Conservation (phyloP, 2,329 filamentous ascomycete species). For the Talaromyces piceae region DNA sequence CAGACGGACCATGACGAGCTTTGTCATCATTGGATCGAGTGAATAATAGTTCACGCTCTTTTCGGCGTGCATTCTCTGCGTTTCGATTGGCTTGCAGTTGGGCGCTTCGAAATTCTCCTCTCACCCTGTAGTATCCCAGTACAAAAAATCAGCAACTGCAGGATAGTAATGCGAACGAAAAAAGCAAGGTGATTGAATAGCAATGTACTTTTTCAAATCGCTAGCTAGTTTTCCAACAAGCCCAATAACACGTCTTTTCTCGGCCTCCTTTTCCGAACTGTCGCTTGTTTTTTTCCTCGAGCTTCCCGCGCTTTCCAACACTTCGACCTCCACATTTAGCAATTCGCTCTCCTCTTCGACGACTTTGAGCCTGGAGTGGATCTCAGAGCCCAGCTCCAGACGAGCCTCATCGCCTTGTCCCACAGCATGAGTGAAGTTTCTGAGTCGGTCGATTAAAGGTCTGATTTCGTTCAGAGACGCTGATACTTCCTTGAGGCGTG, state of each 20-base stretch:
- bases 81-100: conserved; percentile 71
- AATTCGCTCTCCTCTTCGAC: conserved; percentile 79
- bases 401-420: conserved; percentile 58
- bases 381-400: conserved; percentile 70
- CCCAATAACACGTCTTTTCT: conserved; percentile 59
- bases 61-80: conserved; percentile 63
- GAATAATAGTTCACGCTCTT: conserved; percentile 70
- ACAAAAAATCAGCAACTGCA: background rate
- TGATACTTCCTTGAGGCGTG: conserved; percentile 46
- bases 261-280: conserved; percentile 51
- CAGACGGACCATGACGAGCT: conserved; percentile 25
- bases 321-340: conserved; percentile 68
- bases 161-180: background rate
- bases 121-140: conserved; percentile 34
- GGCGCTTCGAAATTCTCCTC: conserved; percentile 70
- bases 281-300: conserved; percentile 25
- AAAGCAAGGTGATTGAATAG: background rate
- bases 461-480: conserved; percentile 47
- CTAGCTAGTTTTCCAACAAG: conserved; percentile 58
- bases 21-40: conserved; percentile 39
- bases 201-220: conserved; percentile 62
- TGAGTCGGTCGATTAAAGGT: conserved; percentile 49
- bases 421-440: conserved; percentile 55
- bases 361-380: conserved; percentile 67
- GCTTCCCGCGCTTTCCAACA: conserved; percentile 47